Conservation (phyloP, 306 rosid genomes). For the Prunus armeniaca region DNA sequence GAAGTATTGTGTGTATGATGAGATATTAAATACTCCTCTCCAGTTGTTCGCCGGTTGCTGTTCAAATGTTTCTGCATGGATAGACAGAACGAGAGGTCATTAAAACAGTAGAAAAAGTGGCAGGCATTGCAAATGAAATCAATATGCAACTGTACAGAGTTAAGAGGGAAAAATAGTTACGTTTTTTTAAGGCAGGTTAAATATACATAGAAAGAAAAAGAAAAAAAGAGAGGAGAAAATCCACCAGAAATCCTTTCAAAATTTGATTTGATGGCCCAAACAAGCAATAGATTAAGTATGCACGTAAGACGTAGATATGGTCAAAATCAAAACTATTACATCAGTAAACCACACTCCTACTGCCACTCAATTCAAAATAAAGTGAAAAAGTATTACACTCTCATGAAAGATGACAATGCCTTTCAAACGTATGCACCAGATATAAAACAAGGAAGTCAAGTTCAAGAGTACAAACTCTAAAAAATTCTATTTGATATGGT, state of each 20-base stretch:
- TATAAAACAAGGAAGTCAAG: neutral
- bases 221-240: neutral
- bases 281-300: neutral
- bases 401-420: neutral
- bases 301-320: neutral
- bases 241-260: neutral
- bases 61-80: slow-evolving; percentile 69
- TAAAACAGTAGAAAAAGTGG: neutral
- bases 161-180: neutral
- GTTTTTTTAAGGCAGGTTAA: neutral
- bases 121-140: neutral
- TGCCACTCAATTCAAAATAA: neutral
- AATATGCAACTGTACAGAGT: neutral
- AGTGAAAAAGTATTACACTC: neutral
- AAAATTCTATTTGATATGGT: no score
- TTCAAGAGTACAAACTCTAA: neutral
- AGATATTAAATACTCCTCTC: slow-evolving; percentile 79
- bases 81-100: slow-evolving; percentile 17
- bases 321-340: neutral
- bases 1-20: slow-evolving; percentile 83
- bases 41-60: slow-evolving; percentile 86
- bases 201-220: neutral
- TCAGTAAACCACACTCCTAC: neutral
- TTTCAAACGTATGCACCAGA: neutral
- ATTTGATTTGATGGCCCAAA: neutral